Percentiles rank a stretch among this genome's conserved stretches.
Conservation (phyloP, 257 asterid species). For the Verbena officinalis region DNA sequence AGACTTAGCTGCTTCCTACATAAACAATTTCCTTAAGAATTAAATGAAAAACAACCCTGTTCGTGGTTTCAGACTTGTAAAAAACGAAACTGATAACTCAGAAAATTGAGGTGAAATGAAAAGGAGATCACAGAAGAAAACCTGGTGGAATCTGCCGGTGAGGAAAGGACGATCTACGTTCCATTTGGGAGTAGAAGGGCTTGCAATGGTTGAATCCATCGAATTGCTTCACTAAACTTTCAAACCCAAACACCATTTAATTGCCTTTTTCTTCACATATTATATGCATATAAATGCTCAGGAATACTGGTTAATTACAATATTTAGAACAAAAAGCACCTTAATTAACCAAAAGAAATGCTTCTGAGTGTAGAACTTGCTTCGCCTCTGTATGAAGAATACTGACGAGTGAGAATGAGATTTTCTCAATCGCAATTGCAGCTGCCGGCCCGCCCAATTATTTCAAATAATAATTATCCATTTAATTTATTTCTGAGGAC, state of each 20-base stretch:
- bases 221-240: conserved; percentile 7
- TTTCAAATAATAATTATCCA: conserved; percentile 34
- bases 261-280: conserved; percentile 1
- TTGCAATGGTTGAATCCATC: conserved; percentile 52
- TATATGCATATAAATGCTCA: neutral
- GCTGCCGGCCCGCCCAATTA: conserved; percentile 43
- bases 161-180: conserved; percentile 80
- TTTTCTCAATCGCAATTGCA: conserved; percentile 15
- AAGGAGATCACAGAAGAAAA: neutral
- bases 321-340: neutral
- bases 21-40: conserved; percentile 16
- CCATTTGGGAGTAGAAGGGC: conserved; percentile 73
- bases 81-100: neutral
- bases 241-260: conserved; percentile 33
- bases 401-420: neutral
- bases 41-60: neutral
- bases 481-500: neutral
- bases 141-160: conserved; percentile 79
- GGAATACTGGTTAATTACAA: neutral
- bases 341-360: conserved; percentile 12
- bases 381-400: neutral
- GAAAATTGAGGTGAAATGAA: neutral
- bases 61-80: neutral
- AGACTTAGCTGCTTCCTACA: conserved; percentile 53
- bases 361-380: neutral